Conservation (phyloP, 2,329 filamentous ascomycete genomes). For the Lachnellula suecica region DNA sequence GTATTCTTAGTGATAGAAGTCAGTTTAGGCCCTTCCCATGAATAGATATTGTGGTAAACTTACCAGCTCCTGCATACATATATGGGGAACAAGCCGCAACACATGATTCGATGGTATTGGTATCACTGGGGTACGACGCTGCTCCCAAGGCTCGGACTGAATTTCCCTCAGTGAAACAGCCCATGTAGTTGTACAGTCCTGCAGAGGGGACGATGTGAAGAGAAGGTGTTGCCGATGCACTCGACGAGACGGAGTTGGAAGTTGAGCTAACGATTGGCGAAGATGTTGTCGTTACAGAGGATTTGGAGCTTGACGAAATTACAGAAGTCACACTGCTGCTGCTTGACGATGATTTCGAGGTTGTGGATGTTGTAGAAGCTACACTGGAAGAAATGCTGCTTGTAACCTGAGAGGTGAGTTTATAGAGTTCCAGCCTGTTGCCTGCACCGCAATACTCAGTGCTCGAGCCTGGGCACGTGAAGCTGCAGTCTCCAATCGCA, state of each 20-base stretch:
- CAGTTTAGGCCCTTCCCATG: neutral
- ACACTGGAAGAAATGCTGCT: slow-evolving; percentile 5
- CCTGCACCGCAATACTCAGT: slow-evolving; percentile 35
- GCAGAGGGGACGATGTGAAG: slow-evolving; percentile 18
- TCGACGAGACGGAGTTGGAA: slow-evolving; percentile 2
- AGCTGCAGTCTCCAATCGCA: slow-evolving; percentile 21
- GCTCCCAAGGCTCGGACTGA: slow-evolving; percentile 11
- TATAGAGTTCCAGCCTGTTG: slow-evolving; percentile 26
- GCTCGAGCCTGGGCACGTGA: slow-evolving; percentile 28
- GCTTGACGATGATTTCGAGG: too few relatives aligned
- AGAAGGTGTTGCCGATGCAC: slow-evolving; percentile 14
- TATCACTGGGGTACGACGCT: slow-evolving; percentile 13
- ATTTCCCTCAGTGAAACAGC: slow-evolving; percentile 24
- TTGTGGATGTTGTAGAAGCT: slow-evolving; percentile 1
- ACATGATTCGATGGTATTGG: slow-evolving; percentile 17
- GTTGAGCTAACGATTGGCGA: too few relatives aligned
- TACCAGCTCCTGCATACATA: slow-evolving; percentile 38
- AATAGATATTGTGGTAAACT: slow-evolving; percentile 5
- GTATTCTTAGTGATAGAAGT: slow-evolving; percentile 34
- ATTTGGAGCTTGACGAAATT: too few relatives aligned
- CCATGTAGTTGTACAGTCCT: slow-evolving; percentile 20
- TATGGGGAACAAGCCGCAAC: slow-evolving; percentile 29
- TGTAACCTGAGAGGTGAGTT: slow-evolving; percentile 30
- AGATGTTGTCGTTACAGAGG: too few relatives aligned
- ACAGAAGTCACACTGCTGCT: too few relatives aligned